Evolutionary conservation across 2,329 filamentous ascomycete genomes (phyloP), one percentile per base, ranked within the genome.

Genomic region (Thielaviopsis punctulata): DNA sequence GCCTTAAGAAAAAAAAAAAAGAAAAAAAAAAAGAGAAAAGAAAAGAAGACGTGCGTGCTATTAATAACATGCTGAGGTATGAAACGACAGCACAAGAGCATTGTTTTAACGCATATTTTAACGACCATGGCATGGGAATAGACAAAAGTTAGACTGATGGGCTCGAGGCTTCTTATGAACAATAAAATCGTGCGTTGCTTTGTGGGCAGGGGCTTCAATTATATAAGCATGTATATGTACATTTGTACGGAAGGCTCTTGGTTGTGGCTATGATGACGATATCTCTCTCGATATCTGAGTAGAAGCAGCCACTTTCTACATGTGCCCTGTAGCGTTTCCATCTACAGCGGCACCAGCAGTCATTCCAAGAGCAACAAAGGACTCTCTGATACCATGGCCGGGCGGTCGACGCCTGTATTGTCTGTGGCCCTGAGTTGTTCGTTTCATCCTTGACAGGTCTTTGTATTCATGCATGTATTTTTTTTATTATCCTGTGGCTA

Each of bases 361-460:
- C 61, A 60, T 72, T 80, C 77, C 77, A 70, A 81, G 61, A 76
- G 59, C 55, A 43, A 48, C 54, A 58, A 65, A 69, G 76, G 73
- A 74, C 71, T 75, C 75, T 81, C 77, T 81, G 77, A 79, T 68
- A 70, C 72, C 72, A 65, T 59, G 62, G 62, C 62, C 63, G 59
- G 52, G 57, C 56, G 57, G 56, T 55, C 56, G 13, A 15, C n/a
- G 24, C 30, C 53, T 61, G 78, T 71, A 70, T 70, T 67, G 64
- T n/a, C 25, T 27, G 65, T 39, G 73, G 73, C 69, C 67, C 71
- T 39, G 33, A 39, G 33, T 39, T 39, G 33, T 73, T 80, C 76
- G 76, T 80, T 80, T 77, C 71, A 73, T 75, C 72, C 75, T 71
- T 69, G 60, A 80, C 76, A 79, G n/a, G 72, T 55, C 57, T n/a